phyloP scores from a whole-genome alignment of 1,139 yeast species.

The Lodderomyces parapsilosis region DNA sequence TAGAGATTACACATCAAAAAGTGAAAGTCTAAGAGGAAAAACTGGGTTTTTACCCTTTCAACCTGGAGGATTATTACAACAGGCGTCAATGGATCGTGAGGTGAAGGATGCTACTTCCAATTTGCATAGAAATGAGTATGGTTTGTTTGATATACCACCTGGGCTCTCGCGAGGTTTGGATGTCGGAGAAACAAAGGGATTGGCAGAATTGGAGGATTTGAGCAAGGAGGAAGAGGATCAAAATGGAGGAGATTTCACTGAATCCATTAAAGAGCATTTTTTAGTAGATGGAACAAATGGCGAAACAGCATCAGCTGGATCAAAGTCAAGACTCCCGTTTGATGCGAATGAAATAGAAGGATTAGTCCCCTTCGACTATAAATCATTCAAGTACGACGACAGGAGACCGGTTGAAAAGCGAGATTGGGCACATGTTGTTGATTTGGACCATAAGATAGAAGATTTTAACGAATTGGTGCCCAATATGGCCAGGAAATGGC shows the following conservation, averaged over 20 bases:
- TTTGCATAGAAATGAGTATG: slow-evolving; percentile 68
- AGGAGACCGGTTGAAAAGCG: slow-evolving; percentile 37
- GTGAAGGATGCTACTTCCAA: slow-evolving; percentile 34
- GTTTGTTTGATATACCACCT: slow-evolving; percentile 79
- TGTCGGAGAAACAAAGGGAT: slow-evolving; percentile 17
- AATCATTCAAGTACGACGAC: slow-evolving; percentile 27
- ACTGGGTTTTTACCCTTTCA: slow-evolving; percentile 83
- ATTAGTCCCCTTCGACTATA: slow-evolving; percentile 65
- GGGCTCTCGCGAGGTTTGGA: slow-evolving; percentile 75
- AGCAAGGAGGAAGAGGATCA: slow-evolving; percentile 17
- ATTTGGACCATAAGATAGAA: slow-evolving; percentile 75
- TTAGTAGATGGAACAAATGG: background rate
- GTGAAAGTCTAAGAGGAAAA: slow-evolving; percentile 65
- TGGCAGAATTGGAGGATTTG: slow-evolving; percentile 11
- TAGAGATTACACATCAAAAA: slow-evolving; percentile 64
- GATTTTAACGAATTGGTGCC: slow-evolving; percentile 89
- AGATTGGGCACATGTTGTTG: slow-evolving; percentile 96
- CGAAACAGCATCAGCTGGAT: slow-evolving; percentile 4
- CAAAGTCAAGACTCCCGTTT: slow-evolving; percentile 20
- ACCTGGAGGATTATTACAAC: slow-evolving; percentile 78
- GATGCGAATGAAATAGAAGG: slow-evolving; percentile 61
- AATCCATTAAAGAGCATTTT: slow-evolving; percentile 1
- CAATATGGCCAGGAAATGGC: slow-evolving; percentile 89
- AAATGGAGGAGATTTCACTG: background rate
- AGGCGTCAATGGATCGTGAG: slow-evolving; percentile 21